A percentile compares a stretch with the other conserved stretches of the same genome.
These are phyloP conservation scores for Aspergillus affinis DNA, from an alignment of 495 filamentous ascomycete species.

Conservation along the genomic window DNA sequence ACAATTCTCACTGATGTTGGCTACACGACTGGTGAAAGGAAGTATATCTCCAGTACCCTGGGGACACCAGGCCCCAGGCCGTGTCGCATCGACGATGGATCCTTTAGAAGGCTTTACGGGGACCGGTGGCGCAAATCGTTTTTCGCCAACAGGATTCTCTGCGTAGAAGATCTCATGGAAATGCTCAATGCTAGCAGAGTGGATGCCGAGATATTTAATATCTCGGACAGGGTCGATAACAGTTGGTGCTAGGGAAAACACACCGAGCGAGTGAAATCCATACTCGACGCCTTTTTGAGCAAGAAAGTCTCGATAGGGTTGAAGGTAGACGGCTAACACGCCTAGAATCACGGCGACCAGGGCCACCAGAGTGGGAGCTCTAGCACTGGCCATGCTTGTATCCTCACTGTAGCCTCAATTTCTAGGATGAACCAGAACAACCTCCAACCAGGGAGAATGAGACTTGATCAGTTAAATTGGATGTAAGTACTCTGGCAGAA, in stretches of 20 bases:
- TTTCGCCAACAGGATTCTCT: conserved; percentile 37
- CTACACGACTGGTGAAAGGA: conserved; percentile 31
- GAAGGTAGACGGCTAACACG: background rate
- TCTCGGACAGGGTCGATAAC: conserved; percentile 5
- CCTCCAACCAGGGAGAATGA: too few species aligned
- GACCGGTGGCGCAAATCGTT: conserved; percentile 46
- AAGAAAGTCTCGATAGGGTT: background rate
- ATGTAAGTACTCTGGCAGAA: too few species aligned
- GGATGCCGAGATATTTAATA: conserved; percentile 16
- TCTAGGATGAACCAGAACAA: too few species aligned
- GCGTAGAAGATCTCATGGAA: conserved; percentile 49
- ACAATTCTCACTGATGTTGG: conserved; percentile 41
- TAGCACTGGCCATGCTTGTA: background rate
- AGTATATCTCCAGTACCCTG: conserved; percentile 31
- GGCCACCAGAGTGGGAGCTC: background rate
- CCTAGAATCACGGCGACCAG: background rate
- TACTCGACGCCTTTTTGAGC: background rate
- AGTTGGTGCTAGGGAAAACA: background rate
- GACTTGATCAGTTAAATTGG: too few species aligned
- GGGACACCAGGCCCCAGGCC: conserved; percentile 43
- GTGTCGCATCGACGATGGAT: conserved; percentile 37
- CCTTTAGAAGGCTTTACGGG: conserved; percentile 28
- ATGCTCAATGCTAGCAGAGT: conserved; percentile 32
- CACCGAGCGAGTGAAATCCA: background rate
- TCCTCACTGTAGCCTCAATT: too few species aligned